Evolutionary conservation across 371 early-diverging fungal genomes (phyloP).

Genomic region (Apophysomyces sp.): DNA sequence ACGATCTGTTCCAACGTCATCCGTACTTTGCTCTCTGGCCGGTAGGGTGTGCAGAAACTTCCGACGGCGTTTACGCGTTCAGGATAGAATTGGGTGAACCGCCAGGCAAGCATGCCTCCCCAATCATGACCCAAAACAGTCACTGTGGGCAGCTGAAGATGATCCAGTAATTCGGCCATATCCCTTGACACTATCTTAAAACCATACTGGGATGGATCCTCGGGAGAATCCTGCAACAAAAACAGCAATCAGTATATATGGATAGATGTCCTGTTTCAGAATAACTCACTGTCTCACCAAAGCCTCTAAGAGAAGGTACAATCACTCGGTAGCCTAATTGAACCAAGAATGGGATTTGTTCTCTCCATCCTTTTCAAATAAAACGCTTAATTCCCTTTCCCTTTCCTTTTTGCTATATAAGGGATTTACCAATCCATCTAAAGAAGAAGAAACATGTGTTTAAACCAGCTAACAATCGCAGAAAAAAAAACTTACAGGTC

Average conservation of each 20-base stretch:
- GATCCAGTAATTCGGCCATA: conserved; percentile 59
- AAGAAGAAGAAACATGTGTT: background rate
- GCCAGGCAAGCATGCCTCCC: conserved; percentile 72
- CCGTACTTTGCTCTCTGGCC: conserved; percentile 32
- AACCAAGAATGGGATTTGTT: conserved; percentile 68
- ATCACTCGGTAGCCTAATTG: conserved; percentile 71
- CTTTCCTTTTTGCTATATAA: background rate
- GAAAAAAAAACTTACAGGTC: conserved; percentile 42
- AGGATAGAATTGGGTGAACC: conserved; percentile 67
- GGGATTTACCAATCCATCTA: conserved; percentile 12
- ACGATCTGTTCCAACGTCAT: conserved; percentile 54
- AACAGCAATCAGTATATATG: conserved; percentile 2
- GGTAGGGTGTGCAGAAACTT: conserved; percentile 67
- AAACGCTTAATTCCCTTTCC: background rate
- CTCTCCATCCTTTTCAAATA: conserved; percentile 66
- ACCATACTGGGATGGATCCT: conserved; percentile 50
- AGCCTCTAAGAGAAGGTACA: conserved; percentile 68
- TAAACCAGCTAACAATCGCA: background rate
- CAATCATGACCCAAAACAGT: conserved; percentile 77
- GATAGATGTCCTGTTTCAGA: background rate
- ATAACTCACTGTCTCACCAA: conserved; percentile 62
- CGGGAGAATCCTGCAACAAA: conserved; percentile 44
- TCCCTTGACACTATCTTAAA: conserved; percentile 55
- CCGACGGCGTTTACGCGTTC: conserved; percentile 61
- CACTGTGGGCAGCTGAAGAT: conserved; percentile 56